Evolutionary conservation across 305 asterid genomes (phyloP), one percentile per base, ranked within the genome.

Genomic region (Caryopteris hybrid): DNA sequence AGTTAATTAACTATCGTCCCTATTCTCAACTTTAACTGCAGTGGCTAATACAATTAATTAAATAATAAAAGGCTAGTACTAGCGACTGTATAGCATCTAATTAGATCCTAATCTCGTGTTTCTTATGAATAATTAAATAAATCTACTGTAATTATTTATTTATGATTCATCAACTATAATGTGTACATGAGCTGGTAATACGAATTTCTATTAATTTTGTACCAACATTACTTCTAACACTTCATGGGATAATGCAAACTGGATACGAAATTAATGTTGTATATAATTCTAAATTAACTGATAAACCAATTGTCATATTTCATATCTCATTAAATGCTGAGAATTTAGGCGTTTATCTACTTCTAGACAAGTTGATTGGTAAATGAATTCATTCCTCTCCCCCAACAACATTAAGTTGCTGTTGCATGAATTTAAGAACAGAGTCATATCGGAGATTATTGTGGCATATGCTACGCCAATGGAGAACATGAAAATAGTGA

Each of bases 21-120:
- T 64, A 51, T 63, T 70, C 67, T 78, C 72, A 74, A 81, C 76
- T 81, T 79, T 76, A 78, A 70, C 78, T 4, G 31, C 17, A 27
- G 64, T 52, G 69, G 59, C 41, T 50, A 57, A 70, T 61, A 73
- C 64, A 52, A 53, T 36, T 38, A 43, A 64, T 67, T 43, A 69
- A 70, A 29, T 71, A 77, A 69, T 56, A 64, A 64, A 75, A 66
- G 51, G 31, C 67, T 56, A 52, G 52, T 66, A 57, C 62, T 18
- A 68, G 60, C 63, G 71, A 57, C 72, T 39, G 54, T 38, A 63
- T 72, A 76, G 77, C 79, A 67, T 75, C 55, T 68, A 63, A 53
- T 61, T 53, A 68, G 67, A 60, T 55, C 76, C 58, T 68, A 66
- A 61, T 70, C 60, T 63, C 22, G 13, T 25, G 14, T 43, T 33